Conservation (phyloP, 2,329 filamentous ascomycete species). For the Penicillium janthinellum region DNA sequence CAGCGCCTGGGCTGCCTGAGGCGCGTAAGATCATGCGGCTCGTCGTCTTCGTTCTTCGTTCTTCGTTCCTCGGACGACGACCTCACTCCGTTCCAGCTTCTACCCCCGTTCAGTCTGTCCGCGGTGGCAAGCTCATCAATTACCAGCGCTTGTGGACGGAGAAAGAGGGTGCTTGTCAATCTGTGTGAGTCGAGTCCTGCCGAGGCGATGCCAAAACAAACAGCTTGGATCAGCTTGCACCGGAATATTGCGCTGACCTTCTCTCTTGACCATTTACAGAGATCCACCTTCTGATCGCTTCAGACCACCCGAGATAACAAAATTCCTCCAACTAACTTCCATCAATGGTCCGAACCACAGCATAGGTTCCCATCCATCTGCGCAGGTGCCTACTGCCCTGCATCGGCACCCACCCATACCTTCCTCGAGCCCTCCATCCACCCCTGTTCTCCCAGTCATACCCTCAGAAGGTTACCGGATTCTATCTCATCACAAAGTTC, state of each 20-base stretch:
- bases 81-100: constrained; percentile 27
- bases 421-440: not conserved
- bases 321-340: not conserved
- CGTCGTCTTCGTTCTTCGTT: constrained; percentile 22
- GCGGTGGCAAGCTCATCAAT: constrained; percentile 18
- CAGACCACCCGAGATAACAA: not conserved
- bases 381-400: not conserved
- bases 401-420: not conserved
- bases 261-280: constrained; percentile 4
- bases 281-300: constrained; percentile 4
- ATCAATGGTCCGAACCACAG: constrained; percentile 5
- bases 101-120: constrained; percentile 18
- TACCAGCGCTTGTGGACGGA: constrained; percentile 15
- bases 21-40: constrained; percentile 25
- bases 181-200: constrained; percentile 30
- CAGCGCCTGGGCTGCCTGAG: constrained; percentile 30
- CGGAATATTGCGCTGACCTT: constrained; percentile 10
- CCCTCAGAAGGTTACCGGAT: not conserved
- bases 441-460: not conserved
- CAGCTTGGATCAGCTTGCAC: not conserved
- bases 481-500: not conserved
- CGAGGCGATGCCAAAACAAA: constrained; percentile 14
- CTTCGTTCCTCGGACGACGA: constrained; percentile 40
- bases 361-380: not conserved
- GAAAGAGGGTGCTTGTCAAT: constrained; percentile 23